Base-by-base conservation (phyloP, 352 stramenopile genomes). In the Pythium oligandrum region DNA sequence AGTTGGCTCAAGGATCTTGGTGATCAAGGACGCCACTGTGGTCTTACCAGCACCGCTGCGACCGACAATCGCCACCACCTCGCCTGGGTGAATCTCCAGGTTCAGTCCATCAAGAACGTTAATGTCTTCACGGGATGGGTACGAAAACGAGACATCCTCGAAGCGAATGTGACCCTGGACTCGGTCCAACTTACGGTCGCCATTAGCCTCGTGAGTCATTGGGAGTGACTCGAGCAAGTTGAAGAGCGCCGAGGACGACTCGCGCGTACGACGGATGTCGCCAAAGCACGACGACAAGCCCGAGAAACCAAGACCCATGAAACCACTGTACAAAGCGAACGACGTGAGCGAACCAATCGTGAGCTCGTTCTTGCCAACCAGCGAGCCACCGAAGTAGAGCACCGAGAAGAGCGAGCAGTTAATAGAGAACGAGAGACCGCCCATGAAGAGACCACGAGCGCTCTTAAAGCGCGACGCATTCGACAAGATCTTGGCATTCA, bases 381-480 rank as follows among this genome's bases (percentile, higher is more conserved):
- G 64, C 37, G 80, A 96, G 43, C 88, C 88, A 30, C 89, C 89
- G 53, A 96, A 89, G 65, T 93, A 96, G 17, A 97, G 68, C 40
- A 97, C 88, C 32, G 85, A 90, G 56, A 94, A 92, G 35, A 97
- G 68, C 48, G 89, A 96, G 57, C 81, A 88, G 61, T 96, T 96
- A 44, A 92, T 80, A 39, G 84, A 93, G 46, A 94, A 58, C 57
- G 85, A 94, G 10, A 97, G 72, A 0, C 78, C 80, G 8, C 87
- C 86, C 83, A 95, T 96, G 61, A 96, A 97, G n/a, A 93, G 40
- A 6, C 88, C 90, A 52, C 86, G 77, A n/a, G 86, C 85, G 31
- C 68, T 68, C 55, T 95, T 93, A 17, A 83, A 83, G 7, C 70
- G 73, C 9, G 75, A 64, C 6, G 81, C 78, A 47, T 93, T 88